Evolutionary conservation across 129 eudicot species (phyloP).

Genomic region (Solidago caesia): DNA sequence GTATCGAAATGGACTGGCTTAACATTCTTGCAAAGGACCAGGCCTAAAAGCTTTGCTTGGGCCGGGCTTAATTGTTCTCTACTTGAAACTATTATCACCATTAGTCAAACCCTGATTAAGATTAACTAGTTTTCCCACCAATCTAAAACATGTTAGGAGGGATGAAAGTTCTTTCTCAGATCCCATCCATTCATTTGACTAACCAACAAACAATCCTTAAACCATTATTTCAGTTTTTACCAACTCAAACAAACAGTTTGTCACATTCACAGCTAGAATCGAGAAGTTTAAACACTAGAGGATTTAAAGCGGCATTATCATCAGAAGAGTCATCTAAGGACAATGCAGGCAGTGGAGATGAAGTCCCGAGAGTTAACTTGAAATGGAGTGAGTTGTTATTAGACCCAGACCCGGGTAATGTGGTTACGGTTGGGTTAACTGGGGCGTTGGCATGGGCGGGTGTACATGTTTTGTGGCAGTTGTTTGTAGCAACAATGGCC

Average conservation of each 20-base stretch:
- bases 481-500: slow-evolving; percentile 57
- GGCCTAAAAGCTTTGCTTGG: too few relatives aligned
- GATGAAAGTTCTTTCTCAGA: slow-evolving; percentile 8
- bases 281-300: not conserved
- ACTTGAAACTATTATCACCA: not conserved
- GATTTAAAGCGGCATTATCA: not conserved
- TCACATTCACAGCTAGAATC: slow-evolving; percentile 15
- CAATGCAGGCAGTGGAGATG: slow-evolving; percentile 30
- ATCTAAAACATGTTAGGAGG: not conserved
- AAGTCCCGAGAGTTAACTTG: slow-evolving; percentile 42
- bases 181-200: not conserved
- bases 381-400: slow-evolving; percentile 61
- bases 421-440: slow-evolving; percentile 75
- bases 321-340: slow-evolving; percentile 6
- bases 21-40: too few relatives aligned
- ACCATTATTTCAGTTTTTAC: slow-evolving; percentile 6
- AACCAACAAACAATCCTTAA: slow-evolving; percentile 12
- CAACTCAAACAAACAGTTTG: not conserved
- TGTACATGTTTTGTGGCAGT: slow-evolving; percentile 74
- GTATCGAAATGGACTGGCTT: too few relatives aligned
- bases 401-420: slow-evolving; percentile 67
- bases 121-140: not conserved
- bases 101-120: slow-evolving; percentile 16
- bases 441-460: slow-evolving; percentile 82
- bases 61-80: too few relatives aligned